phyloP scores from a whole-genome alignment of 345 rosid species.

The Clarkia xantiana region DNA sequence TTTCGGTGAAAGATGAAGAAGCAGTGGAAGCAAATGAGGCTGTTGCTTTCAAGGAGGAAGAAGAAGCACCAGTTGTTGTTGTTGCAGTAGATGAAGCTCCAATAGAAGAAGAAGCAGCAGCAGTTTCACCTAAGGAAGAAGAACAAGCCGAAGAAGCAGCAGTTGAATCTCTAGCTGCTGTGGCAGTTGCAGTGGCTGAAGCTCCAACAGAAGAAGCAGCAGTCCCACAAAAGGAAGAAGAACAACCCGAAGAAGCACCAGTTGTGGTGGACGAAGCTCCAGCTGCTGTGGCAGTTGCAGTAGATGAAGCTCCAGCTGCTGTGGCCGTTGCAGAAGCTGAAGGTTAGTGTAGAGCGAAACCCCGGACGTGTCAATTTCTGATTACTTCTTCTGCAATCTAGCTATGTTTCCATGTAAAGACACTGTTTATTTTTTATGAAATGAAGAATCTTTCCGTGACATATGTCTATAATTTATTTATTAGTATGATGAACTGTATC shows the following conservation, averaged over 20 bases:
- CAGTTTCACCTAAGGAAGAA: constrained; percentile 20
- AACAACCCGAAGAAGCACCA: constrained; percentile 14
- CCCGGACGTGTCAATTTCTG: too few species aligned
- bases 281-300: constrained; percentile 4
- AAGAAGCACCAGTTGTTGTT: constrained; percentile 5
- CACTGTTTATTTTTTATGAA: not conserved
- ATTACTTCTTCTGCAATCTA: not conserved
- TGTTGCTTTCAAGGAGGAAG: not conserved
- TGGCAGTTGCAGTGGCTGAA: constrained; percentile 19
- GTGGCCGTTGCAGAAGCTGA: constrained; percentile 15
- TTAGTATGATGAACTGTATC: not conserved
- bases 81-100: constrained; percentile 7
- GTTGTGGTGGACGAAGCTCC: constrained; percentile 17
- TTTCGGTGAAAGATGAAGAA: not conserved
- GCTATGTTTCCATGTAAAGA: constrained; percentile 2
- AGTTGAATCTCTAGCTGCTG: constrained; percentile 7
- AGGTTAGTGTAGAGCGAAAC: constrained; percentile 15
- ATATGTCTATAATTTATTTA: constrained; percentile 3
- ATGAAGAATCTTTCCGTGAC: not conserved
- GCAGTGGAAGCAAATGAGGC: not conserved
- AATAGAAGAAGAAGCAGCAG: constrained; percentile 11
- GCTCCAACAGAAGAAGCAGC: constrained; percentile 9
- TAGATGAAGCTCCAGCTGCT: constrained; percentile 5
- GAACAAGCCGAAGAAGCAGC: constrained; percentile 6
- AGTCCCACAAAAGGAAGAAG: not conserved